phyloP scores from a whole-genome alignment of 345 rosid genomes.

The Salix arbutifolia region DNA sequence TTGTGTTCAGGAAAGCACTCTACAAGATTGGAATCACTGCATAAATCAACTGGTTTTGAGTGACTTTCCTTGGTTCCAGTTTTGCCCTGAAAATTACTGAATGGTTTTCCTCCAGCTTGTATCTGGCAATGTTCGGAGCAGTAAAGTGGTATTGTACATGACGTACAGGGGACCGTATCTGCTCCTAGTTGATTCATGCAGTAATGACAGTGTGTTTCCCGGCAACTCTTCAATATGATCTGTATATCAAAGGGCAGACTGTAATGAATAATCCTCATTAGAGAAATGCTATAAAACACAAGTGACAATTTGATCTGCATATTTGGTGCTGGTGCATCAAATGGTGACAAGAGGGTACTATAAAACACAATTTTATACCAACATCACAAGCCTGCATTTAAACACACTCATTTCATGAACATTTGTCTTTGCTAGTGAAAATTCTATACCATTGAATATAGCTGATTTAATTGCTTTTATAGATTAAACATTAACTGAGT shows the following conservation, averaged over 20 bases:
- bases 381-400: too few species aligned
- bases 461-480: too few species aligned
- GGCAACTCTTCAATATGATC: slow-evolving; percentile 61
- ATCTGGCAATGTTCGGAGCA: slow-evolving; percentile 68
- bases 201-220: slow-evolving; percentile 77
- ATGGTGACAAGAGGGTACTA: neutral
- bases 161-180: slow-evolving; percentile 65
- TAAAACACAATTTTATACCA: neutral
- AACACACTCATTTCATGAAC: too few species aligned
- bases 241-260: slow-evolving; percentile 16
- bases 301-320: too few species aligned
- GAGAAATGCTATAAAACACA: neutral
- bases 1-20: slow-evolving; percentile 60
- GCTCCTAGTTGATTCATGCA: slow-evolving; percentile 73
- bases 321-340: neutral
- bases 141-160: slow-evolving; percentile 68
- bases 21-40: slow-evolving; percentile 12
- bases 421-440: too few species aligned
- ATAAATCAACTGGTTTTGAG: slow-evolving; percentile 22
- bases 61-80: slow-evolving; percentile 15
- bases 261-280: neutral
- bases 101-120: slow-evolving; percentile 46
- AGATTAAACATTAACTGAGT: too few species aligned
- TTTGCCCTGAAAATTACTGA: slow-evolving; percentile 19
- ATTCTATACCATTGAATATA: too few species aligned